These are phyloP conservation scores for Penicillium sp. DNA, from an alignment of 2,329 filamentous ascomycete genomes.

Conservation along the genomic window DNA sequence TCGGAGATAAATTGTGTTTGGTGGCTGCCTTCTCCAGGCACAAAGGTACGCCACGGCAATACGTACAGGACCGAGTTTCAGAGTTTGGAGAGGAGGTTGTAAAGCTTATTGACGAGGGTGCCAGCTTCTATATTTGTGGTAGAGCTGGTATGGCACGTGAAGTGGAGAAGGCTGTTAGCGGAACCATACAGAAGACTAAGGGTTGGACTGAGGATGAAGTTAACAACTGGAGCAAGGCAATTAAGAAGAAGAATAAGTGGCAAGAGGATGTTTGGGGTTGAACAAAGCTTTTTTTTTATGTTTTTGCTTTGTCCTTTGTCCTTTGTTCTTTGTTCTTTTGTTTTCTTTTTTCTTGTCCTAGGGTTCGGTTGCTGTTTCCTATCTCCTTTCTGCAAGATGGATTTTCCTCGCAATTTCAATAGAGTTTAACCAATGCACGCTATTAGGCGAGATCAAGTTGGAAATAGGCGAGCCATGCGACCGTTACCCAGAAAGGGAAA, in stretches of 20 bases:
- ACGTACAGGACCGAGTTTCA: slow-evolving; percentile 42
- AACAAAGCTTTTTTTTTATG: background rate
- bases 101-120: slow-evolving; percentile 38
- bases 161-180: slow-evolving; percentile 41
- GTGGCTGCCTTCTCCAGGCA: slow-evolving; percentile 31
- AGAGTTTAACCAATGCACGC: background rate
- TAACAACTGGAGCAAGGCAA: slow-evolving; percentile 48
- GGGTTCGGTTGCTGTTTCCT: background rate
- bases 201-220: slow-evolving; percentile 42
- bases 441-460: background rate
- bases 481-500: background rate
- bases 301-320: background rate
- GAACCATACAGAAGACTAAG: slow-evolving; percentile 35
- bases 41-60: slow-evolving; percentile 21
- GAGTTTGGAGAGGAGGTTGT: slow-evolving; percentile 32
- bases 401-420: background rate
- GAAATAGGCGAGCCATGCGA: background rate
- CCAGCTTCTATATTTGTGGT: slow-evolving; percentile 45
- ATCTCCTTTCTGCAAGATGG: background rate
- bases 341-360: background rate
- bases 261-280: slow-evolving; percentile 54
- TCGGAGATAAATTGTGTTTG: slow-evolving; percentile 20
- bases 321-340: background rate
- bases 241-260: slow-evolving; percentile 55
- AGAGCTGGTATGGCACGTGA: slow-evolving; percentile 42